Evolutionary conservation across 768 basidiomycete genomes (phyloP), one percentile per base, ranked within the genome.

Genomic region (Hericium coralloides): DNA sequence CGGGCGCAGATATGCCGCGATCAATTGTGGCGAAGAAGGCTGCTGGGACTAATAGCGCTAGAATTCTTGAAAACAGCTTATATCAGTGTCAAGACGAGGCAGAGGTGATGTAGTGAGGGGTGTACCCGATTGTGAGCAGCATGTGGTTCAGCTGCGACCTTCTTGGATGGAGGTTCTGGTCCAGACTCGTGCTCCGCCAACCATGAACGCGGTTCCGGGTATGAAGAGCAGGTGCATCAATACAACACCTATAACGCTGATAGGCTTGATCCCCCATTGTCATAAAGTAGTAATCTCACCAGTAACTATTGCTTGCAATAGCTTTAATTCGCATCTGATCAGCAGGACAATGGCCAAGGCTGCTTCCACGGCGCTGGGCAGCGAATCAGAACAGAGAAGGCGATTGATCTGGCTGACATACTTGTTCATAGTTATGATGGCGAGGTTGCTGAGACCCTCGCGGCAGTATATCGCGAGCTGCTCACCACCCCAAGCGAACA

Each of bases 201-300:
- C 78, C n/a, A 89, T 73, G 66, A 89, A 89, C 0, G 86, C 75
- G 5, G 78, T 74, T 2, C 87, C 87, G 0, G 87, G 87, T 45
- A 89, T 74, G 15, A 90, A 76, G 1, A 90, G 75, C 1, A 89
- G 74, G 66, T 87, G 87, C 10, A 90, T 73, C 17, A 90, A 69
- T 6, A 88, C 76, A 8, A 90, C 87, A n/a, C 87, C 84, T 82
- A 58, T 8, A 26, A 38, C 39, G 31, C 31, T n/a, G n/a, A n/a
- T n/a, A n/a, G n/a, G n/a, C n/a, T n/a, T n/a, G n/a, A n/a, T n/a
- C n/a, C n/a, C n/a, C n/a, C n/a, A n/a, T n/a, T n/a, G n/a, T n/a
- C n/a, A n/a, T n/a, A n/a, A 8, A 6, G 31, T 31, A 31, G 10
- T 6, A 31, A 31, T 31, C 70, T n/a, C 55, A 80, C 84, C 87